Percentiles rank a stretch among this genome's conserved stretches.
These are phyloP conservation scores for Lyophyllum atratum DNA, from an alignment of 768 basidiomycete genomes.

Conservation along the genomic window DNA sequence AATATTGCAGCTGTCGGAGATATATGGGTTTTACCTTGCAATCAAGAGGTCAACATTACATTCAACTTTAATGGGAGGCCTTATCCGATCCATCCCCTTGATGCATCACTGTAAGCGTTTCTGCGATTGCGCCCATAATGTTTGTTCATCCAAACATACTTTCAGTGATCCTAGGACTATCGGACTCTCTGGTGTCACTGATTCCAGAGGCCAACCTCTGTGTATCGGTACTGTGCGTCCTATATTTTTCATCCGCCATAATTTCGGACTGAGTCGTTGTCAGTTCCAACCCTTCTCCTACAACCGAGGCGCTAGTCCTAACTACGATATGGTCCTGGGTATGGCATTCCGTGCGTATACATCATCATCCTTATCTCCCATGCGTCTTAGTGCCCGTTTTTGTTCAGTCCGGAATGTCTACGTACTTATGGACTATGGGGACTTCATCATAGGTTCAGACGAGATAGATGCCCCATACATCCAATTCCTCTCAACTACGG, in stretches of 20 bases:
- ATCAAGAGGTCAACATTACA: slow-evolving; percentile 62
- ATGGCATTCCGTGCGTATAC: slow-evolving; percentile 65
- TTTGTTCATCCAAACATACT: background rate
- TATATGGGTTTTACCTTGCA: slow-evolving; percentile 66
- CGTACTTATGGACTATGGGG: slow-evolving; percentile 63
- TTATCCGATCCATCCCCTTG: slow-evolving; percentile 69
- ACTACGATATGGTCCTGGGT: slow-evolving; percentile 68
- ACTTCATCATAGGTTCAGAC: slow-evolving; percentile 50
- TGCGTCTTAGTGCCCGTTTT: background rate
- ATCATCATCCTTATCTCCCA: background rate
- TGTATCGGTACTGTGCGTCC: slow-evolving; percentile 44
- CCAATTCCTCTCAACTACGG: slow-evolving; percentile 62
- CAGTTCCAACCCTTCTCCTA: slow-evolving; percentile 74
- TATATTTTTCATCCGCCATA: background rate
- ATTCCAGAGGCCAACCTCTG: slow-evolving; percentile 29
- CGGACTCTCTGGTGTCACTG: slow-evolving; percentile 31
- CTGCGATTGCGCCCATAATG: background rate
- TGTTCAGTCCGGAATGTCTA: slow-evolving; percentile 65
- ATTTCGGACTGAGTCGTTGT: background rate
- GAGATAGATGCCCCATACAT: slow-evolving; percentile 52
- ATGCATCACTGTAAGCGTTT: slow-evolving; percentile 51
- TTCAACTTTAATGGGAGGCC: slow-evolving; percentile 58
- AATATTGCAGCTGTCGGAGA: slow-evolving; percentile 41
- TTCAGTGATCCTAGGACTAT: slow-evolving; percentile 32
- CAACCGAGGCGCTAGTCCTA: slow-evolving; percentile 37